These are phyloP conservation scores for Rubroshorea leprosula DNA, from an alignment of 345 rosid genomes.

Conservation along the genomic window DNA sequence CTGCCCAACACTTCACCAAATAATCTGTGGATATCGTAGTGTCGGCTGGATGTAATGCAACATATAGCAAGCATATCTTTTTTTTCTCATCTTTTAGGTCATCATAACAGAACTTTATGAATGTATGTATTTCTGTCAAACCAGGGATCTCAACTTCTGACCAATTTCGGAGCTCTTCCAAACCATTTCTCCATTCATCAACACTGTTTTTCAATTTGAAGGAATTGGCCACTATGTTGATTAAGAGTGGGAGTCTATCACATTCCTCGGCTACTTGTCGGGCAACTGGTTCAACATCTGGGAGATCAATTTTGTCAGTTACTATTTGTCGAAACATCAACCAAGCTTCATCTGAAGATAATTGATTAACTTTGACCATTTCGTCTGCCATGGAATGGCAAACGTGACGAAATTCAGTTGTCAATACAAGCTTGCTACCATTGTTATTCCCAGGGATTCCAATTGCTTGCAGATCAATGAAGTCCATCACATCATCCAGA, in stretches of 20 bases:
- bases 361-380: slow-evolving; percentile 11
- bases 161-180: slow-evolving; percentile 14
- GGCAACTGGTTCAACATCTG: slow-evolving; percentile 14
- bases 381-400: slow-evolving; percentile 20
- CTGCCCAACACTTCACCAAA: slow-evolving; percentile 21
- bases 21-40: slow-evolving; percentile 14
- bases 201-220: slow-evolving; percentile 16
- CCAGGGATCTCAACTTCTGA: slow-evolving; percentile 13
- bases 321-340: slow-evolving; percentile 26
- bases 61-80: slow-evolving; percentile 20
- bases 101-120: slow-evolving; percentile 21
- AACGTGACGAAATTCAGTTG: slow-evolving; percentile 13
- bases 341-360: slow-evolving; percentile 20
- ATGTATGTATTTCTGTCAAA: slow-evolving; percentile 9
- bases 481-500: slow-evolving; percentile 26
- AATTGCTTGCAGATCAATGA: slow-evolving; percentile 14
- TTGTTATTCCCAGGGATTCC: slow-evolving; percentile 17
- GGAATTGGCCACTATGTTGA: slow-evolving; percentile 13
- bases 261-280: slow-evolving; percentile 14
- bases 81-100: slow-evolving; percentile 15
- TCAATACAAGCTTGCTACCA: slow-evolving; percentile 28
- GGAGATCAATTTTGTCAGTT: slow-evolving; percentile 11
- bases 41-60: slow-evolving; percentile 18
- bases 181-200: slow-evolving; percentile 9
- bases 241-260: slow-evolving; percentile 15